phyloP scores from a whole-genome alignment of 306 rosid genomes.

The Gastrolobium villosum region DNA sequence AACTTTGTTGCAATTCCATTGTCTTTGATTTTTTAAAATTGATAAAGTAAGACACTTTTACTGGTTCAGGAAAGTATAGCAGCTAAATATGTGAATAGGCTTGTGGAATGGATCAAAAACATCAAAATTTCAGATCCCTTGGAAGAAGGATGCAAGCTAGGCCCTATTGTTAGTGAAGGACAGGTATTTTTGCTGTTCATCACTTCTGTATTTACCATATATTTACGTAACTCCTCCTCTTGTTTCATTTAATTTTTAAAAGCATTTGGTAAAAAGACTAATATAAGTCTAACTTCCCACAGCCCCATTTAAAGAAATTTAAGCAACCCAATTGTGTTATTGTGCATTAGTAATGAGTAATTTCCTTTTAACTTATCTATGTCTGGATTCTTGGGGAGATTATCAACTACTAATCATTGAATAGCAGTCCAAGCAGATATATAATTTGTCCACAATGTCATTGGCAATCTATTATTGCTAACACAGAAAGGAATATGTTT shows the following conservation, averaged over 20 bases:
- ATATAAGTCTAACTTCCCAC: neutral
- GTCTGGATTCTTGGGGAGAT: neutral
- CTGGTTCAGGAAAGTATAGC: slow-evolving; percentile 81
- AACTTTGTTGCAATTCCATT: slow-evolving; percentile 12
- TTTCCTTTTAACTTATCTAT: slow-evolving; percentile 2
- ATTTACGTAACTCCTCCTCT: neutral
- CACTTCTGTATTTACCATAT: slow-evolving; percentile 15
- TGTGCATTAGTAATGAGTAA: neutral
- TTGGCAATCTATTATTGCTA: neutral
- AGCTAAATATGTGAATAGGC: slow-evolving; percentile 67
- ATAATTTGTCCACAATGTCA: neutral
- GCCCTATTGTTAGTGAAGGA: slow-evolving; percentile 80
- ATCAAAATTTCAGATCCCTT: slow-evolving; percentile 87
- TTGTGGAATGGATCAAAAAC: slow-evolving; percentile 75
- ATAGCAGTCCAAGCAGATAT: neutral
- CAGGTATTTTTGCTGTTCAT: slow-evolving; percentile 62
- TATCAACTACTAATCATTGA: neutral
- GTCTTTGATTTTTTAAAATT: slow-evolving; percentile 3
- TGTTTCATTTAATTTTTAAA: neutral
- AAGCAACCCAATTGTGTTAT: neutral
- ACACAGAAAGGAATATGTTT: neutral
- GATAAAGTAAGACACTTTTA: slow-evolving; percentile 13
- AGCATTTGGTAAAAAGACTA: neutral
- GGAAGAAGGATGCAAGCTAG: slow-evolving; percentile 92
- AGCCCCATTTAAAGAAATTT: neutral